Percentiles rank a stretch among this genome's conserved stretches.
Evolutionary conservation across 2,329 filamentous ascomycete species (phyloP).

Genomic region (Rhynchosporium agropyri): DNA sequence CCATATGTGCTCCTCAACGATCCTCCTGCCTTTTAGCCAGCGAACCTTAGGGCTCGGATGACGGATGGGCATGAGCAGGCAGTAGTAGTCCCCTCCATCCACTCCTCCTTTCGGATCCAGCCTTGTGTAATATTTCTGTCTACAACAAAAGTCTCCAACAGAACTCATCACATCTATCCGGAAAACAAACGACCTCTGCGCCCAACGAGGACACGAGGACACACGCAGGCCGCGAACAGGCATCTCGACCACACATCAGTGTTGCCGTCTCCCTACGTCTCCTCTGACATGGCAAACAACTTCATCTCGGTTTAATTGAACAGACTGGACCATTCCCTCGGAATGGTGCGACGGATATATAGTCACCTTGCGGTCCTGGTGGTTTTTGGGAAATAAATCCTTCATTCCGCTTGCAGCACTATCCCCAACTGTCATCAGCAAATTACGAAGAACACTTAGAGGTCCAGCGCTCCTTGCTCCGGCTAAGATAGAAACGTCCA

Average conservation of each 20-base stretch:
- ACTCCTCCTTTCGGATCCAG: constrained; percentile 22
- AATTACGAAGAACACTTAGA: not conserved
- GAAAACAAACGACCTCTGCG: constrained; percentile 35
- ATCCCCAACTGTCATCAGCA: not conserved
- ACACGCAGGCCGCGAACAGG: constrained; percentile 33
- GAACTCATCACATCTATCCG: constrained; percentile 33
- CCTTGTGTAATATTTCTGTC: constrained; percentile 31
- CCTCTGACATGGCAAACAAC: constrained; percentile 40
- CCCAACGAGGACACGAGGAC: constrained; percentile 37
- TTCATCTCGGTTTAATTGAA: constrained; percentile 37
- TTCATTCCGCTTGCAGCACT: constrained; percentile 1
- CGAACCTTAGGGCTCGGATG: constrained; percentile 33
- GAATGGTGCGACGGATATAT: constrained; percentile 42
- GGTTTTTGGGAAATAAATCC: constrained; percentile 18
- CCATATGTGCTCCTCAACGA: constrained; percentile 33
- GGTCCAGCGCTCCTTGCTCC: not conserved
- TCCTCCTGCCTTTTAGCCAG: constrained; percentile 23
- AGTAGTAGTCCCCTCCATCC: not conserved
- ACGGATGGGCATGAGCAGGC: constrained; percentile 26
- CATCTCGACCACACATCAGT: constrained; percentile 24
- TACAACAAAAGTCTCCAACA: constrained; percentile 33
- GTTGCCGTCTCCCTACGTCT: constrained; percentile 34
- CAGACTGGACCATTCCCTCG: constrained; percentile 38
- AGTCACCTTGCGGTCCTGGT: constrained; percentile 37
- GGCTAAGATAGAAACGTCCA: not conserved